These are phyloP conservation scores for Aureobasidium lini DNA, from an alignment of 2,329 filamentous ascomycete genomes.

Conservation along the genomic window DNA sequence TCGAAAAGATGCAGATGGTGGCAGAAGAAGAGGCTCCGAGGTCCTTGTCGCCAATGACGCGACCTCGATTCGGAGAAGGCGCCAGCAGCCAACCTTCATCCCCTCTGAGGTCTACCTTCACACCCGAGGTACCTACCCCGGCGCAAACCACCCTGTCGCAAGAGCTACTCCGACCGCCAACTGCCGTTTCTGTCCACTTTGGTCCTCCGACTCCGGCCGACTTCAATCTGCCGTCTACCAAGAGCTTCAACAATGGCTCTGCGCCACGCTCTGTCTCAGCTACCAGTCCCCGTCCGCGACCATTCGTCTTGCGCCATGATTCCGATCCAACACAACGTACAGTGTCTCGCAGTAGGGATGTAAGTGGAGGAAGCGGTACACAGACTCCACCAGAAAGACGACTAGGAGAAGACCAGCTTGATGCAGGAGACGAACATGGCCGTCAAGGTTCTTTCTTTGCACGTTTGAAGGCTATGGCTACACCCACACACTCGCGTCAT, in stretches of 20 bases:
- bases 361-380: constrained; percentile 25
- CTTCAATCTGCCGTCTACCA: constrained; percentile 3
- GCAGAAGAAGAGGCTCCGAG: constrained; percentile 7
- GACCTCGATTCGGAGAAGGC: constrained; percentile 3
- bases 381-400: constrained; percentile 31
- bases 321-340: constrained; percentile 7
- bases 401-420: constrained; percentile 58
- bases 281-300: background rate
- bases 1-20: constrained; percentile 9
- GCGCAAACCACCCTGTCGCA: background rate
- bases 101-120: constrained; percentile 9
- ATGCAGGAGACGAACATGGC: constrained; percentile 57
- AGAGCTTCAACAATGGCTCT: background rate
- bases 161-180: background rate
- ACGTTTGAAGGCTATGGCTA: constrained; percentile 67
- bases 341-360: constrained; percentile 5
- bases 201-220: constrained; percentile 11
- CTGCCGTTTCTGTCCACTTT: constrained; percentile 9
- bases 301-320: constrained; percentile 12
- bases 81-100: constrained; percentile 5
- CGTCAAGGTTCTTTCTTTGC: constrained; percentile 60
- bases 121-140: background rate
- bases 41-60: constrained; percentile 3
- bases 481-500: constrained; percentile 41
- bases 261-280: constrained; percentile 1